These are phyloP conservation scores for Prunus kanzakura DNA, from an alignment of 306 rosid genomes.

Conservation along the genomic window DNA sequence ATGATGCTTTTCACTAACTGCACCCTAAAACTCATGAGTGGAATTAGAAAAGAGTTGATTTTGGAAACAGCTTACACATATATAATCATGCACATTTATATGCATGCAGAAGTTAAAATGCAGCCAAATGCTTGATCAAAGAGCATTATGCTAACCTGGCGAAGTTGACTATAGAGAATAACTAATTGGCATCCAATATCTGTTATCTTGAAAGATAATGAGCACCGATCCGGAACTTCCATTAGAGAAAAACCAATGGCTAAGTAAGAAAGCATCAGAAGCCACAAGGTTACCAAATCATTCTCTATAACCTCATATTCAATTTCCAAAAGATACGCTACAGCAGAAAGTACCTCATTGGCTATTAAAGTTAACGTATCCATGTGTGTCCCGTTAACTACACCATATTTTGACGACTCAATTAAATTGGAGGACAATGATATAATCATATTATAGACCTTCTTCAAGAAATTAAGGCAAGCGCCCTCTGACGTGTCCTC, in stretches of 20 bases:
- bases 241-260: constrained; percentile 39
- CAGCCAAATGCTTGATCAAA: constrained; percentile 18
- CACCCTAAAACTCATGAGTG: neutral
- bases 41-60: neutral
- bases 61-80: neutral
- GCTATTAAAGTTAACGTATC: constrained; percentile 37
- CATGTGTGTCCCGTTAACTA: constrained; percentile 23
- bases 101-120: neutral
- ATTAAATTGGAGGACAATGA: constrained; percentile 46
- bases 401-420: constrained; percentile 34
- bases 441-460: constrained; percentile 46
- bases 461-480: constrained; percentile 66
- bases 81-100: neutral
- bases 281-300: constrained; percentile 70
- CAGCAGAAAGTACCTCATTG: constrained; percentile 52
- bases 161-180: constrained; percentile 74
- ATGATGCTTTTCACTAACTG: neutral
- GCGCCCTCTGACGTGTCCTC: constrained; percentile 74
- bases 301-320: constrained; percentile 80
- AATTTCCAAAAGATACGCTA: constrained; percentile 71
- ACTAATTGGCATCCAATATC: constrained; percentile 66
- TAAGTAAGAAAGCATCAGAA: constrained; percentile 53
- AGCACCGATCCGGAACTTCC: constrained; percentile 33
- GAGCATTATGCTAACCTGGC: constrained; percentile 67
- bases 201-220: constrained; percentile 41